These are phyloP conservation scores for Pseudozyma hubeiensis DNA, from an alignment of 1,284 basidiomycete genomes.

Conservation along the genomic window DNA sequence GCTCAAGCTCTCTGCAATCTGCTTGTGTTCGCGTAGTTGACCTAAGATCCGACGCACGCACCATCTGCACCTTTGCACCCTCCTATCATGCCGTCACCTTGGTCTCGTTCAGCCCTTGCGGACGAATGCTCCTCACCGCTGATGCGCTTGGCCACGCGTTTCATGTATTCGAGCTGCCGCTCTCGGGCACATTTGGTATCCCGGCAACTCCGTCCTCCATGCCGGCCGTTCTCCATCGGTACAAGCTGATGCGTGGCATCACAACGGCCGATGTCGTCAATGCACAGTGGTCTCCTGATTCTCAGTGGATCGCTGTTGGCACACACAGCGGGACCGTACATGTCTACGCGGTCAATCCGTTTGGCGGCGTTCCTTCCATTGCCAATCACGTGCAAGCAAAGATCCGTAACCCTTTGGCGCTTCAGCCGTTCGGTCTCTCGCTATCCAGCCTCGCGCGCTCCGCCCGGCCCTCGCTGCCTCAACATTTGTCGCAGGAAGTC, in stretches of 20 bases:
- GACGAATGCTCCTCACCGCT: slow-evolving; percentile 35
- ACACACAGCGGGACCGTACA: slow-evolving; percentile 48
- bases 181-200: slow-evolving; percentile 24
- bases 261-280: slow-evolving; percentile 42
- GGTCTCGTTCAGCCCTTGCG: slow-evolving; percentile 36
- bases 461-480: slow-evolving; percentile 10
- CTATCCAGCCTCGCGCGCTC: slow-evolving; percentile 37
- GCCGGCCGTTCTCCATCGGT: slow-evolving; percentile 28
- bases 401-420: slow-evolving; percentile 20
- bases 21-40: slow-evolving; percentile 35
- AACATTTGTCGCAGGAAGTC: slow-evolving; percentile 2
- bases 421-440: slow-evolving; percentile 32
- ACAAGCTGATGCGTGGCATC: slow-evolving; percentile 48
- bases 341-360: slow-evolving; percentile 45
- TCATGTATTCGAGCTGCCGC: slow-evolving; percentile 40
- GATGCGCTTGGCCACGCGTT: slow-evolving; percentile 43
- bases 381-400: slow-evolving; percentile 38
- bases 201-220: not conserved
- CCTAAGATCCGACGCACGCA: slow-evolving; percentile 19
- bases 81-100: slow-evolving; percentile 20
- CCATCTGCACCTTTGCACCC: slow-evolving; percentile 35
- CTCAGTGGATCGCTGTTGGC: slow-evolving; percentile 45
- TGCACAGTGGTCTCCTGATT: slow-evolving; percentile 37
- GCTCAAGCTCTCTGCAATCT: not conserved
- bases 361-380: slow-evolving; percentile 34